phyloP scores from a whole-genome alignment of 2,329 filamentous ascomycete genomes.

The Geosmithia morbida region DNA sequence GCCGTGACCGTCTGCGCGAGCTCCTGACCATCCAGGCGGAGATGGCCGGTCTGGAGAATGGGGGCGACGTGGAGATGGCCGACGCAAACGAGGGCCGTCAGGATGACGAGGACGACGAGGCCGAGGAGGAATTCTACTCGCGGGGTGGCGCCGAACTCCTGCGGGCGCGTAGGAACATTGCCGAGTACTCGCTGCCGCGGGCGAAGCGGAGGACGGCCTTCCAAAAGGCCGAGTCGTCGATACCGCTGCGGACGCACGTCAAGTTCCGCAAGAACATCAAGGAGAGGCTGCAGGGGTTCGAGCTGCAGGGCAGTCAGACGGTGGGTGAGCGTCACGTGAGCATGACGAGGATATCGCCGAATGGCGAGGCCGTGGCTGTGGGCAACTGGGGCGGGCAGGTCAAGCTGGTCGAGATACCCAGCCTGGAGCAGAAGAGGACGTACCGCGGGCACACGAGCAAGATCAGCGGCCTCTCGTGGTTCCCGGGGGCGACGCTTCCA shows the following conservation, averaged over 20 bases:
- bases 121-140: conserved; percentile 92
- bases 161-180: conserved; percentile 64
- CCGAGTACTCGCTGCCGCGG: conserved; percentile 68
- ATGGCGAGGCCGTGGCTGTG: conserved; percentile 68
- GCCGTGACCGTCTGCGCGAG: conserved; percentile 74
- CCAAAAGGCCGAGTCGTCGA: conserved; percentile 68
- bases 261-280: conserved; percentile 85
- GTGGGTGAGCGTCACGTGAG: conserved; percentile 83
- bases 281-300: conserved; percentile 66
- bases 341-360: conserved; percentile 81
- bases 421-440: conserved; percentile 59
- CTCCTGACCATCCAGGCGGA: conserved; percentile 63
- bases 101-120: conserved; percentile 47
- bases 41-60: conserved; percentile 37
- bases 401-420: conserved; percentile 72
- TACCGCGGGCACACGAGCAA: conserved; percentile 78
- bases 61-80: conserved; percentile 42
- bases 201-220: conserved; percentile 64
- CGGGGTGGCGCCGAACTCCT: conserved; percentile 62
- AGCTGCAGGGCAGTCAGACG: conserved; percentile 86
- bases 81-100: conserved; percentile 41
- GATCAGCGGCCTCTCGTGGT: conserved; percentile 84
- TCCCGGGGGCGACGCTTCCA: conserved; percentile 64
- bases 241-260: conserved; percentile 78
- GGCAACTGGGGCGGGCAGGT: conserved; percentile 91